Evolutionary conservation across 1,284 basidiomycete genomes (phyloP).

Genomic region (Xanthoconium separans): DNA sequence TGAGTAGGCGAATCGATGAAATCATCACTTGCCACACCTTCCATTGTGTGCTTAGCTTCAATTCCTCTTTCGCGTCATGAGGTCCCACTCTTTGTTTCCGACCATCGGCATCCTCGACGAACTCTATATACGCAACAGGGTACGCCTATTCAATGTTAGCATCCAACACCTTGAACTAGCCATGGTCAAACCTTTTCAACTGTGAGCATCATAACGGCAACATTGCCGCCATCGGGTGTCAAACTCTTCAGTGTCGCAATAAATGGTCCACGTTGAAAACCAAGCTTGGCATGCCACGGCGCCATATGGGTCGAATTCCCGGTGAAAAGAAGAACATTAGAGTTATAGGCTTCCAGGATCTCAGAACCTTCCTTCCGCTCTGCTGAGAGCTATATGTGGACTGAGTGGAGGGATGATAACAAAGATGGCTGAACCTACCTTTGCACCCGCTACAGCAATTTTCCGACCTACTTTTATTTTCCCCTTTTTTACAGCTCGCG

Average conservation of each 20-base stretch:
- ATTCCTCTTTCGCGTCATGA: conserved; percentile 72
- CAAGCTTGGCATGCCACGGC: conserved; percentile 86
- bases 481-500: conserved; percentile 65
- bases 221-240: conserved; percentile 77
- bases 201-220: conserved; percentile 76
- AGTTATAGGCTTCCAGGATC: conserved; percentile 79
- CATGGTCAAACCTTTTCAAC: conserved; percentile 60
- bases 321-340: conserved; percentile 62
- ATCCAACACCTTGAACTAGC: conserved; percentile 1
- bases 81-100: conserved; percentile 56
- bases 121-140: conserved; percentile 66
- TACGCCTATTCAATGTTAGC: conserved; percentile 44
- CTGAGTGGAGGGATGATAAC: conserved; percentile 1
- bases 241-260: conserved; percentile 80
- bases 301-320: conserved; percentile 88
- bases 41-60: conserved; percentile 61
- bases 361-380: conserved; percentile 78
- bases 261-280: conserved; percentile 64
- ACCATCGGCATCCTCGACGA: conserved; percentile 51
- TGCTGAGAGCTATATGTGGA: conserved; percentile 56
- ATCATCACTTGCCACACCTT: conserved; percentile 45
- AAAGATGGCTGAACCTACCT: conserved; percentile 46
- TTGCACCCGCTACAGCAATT: conserved; percentile 77
- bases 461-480: conserved; percentile 79
- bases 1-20: conserved; percentile 7